A percentile compares a stretch with the other conserved stretches of the same genome.
These are phyloP conservation scores for Melocanna baccifera DNA, from an alignment of 176 grass and related monocot genomes.

Conservation along the genomic window DNA sequence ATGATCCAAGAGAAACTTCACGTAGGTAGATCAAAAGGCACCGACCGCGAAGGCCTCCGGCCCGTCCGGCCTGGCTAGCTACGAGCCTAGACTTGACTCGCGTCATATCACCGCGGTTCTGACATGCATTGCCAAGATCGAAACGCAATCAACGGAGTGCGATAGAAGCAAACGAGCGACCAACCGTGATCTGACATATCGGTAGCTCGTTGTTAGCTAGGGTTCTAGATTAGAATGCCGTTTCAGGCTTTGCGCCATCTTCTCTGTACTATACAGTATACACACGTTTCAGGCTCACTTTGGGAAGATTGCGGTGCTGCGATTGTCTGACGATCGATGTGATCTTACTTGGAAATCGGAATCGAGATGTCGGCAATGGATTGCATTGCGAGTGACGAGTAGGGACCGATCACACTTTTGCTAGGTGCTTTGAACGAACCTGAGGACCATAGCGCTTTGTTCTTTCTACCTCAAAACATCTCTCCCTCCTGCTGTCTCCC, in stretches of 20 bases:
- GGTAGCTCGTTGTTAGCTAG: neutral
- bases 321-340: neutral
- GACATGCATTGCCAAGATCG: neutral
- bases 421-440: constrained; percentile 4
- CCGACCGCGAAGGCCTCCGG: neutral
- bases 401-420: neutral
- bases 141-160: neutral
- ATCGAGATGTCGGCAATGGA: neutral
- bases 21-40: neutral
- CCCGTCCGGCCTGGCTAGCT: neutral
- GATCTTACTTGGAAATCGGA: neutral
- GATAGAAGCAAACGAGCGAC: neutral
- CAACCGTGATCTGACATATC: neutral
- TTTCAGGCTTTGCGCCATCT: neutral
- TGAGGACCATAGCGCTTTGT: neutral
- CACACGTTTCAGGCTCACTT: neutral
- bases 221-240: neutral
- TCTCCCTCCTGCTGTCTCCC: constrained; percentile 1
- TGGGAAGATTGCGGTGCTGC: neutral
- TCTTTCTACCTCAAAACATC: neutral
- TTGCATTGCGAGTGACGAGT: neutral
- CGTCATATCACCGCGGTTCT: neutral
- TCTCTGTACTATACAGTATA: neutral
- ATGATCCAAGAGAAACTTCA: no score
- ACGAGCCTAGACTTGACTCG: neutral